A percentile compares a stretch with the other conserved stretches of the same genome.
Conservation (phyloP, 768 basidiomycete genomes). For the Rossbeevera mucosa region DNA sequence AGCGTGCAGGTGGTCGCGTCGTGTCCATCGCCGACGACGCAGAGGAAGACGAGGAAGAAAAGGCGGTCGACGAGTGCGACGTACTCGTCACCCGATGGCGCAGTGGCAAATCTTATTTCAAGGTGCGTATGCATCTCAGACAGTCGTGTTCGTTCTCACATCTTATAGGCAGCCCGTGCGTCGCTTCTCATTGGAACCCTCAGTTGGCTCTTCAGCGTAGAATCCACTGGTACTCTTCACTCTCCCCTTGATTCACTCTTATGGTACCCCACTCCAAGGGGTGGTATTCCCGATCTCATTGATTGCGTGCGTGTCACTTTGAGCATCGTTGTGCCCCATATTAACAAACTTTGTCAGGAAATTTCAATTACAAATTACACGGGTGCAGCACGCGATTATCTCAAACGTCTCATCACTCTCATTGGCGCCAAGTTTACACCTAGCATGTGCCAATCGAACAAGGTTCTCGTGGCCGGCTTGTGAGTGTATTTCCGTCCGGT, state of each 20-base stretch:
- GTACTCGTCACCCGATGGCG: conserved; percentile 69
- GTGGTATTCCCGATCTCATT: conserved; percentile 53
- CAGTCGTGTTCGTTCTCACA: background rate
- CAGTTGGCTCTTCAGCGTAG: conserved; percentile 78
- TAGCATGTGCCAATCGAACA: conserved; percentile 73
- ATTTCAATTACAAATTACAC: conserved; percentile 89
- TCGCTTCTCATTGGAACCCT: conserved; percentile 61
- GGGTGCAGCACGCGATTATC: conserved; percentile 79
- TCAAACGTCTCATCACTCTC: conserved; percentile 72
- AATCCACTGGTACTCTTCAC: conserved; percentile 55
- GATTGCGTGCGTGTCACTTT: conserved; percentile 47
- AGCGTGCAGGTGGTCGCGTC: conserved; percentile 53
- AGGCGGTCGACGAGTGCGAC: conserved; percentile 51
- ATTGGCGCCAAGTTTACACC: conserved; percentile 83
- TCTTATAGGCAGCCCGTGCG: conserved; percentile 49
- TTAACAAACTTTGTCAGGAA: conserved; percentile 39
- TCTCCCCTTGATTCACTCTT: conserved; percentile 71
- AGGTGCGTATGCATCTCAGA: conserved; percentile 43
- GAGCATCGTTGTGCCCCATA: background rate
- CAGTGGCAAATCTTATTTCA: conserved; percentile 63
- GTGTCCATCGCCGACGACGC: conserved; percentile 50
- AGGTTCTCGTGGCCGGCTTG: conserved; percentile 80
- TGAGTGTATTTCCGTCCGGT: conserved; percentile 36
- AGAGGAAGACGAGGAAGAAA: conserved; percentile 28
- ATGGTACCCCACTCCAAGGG: conserved; percentile 77